A percentile compares a stretch with the other conserved stretches of the same genome.
phyloP scores from a whole-genome alignment of 2,329 filamentous ascomycete genomes.

The Bimuria novae-zelandiae region DNA sequence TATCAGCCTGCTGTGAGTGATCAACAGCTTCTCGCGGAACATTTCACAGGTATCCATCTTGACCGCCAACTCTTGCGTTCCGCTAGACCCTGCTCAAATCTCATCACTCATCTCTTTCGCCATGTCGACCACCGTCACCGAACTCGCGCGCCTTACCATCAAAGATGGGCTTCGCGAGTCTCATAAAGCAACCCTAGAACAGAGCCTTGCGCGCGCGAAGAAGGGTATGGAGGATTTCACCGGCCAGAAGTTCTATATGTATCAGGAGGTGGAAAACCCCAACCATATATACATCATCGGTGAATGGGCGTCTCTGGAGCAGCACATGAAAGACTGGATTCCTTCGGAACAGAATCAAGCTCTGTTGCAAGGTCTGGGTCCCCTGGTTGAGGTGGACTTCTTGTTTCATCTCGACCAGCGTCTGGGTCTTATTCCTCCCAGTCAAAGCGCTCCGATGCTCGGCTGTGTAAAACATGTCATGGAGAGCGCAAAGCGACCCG shows the following conservation, averaged over 20 bases:
- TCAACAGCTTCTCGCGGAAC: background rate
- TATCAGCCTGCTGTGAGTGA: background rate
- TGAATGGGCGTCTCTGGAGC: conserved; percentile 9
- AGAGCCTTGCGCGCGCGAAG: background rate
- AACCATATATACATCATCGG: conserved; percentile 1
- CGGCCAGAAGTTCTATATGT: background rate
- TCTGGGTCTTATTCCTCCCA: conserved; percentile 30
- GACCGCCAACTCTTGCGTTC: no score
- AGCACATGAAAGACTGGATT: conserved; percentile 49
- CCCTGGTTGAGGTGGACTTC: conserved; percentile 45
- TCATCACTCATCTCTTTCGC: background rate
- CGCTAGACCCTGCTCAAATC: no score
- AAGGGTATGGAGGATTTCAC: conserved; percentile 4
- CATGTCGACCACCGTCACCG: background rate
- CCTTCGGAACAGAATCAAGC: conserved; percentile 46
- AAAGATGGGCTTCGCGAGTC: background rate
- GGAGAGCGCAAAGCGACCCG: background rate
- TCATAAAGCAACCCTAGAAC: background rate
- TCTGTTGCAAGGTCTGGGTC: conserved; percentile 40
- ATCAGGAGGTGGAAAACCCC: background rate
- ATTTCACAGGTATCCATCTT: no score
- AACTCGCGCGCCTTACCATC: background rate
- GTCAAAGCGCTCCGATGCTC: background rate
- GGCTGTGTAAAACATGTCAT: conserved; percentile 4
- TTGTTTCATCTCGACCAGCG: conserved; percentile 50